Evolutionary conservation across 208 protist genomes (phyloP).

Genomic region (Leishmania gerbilli): DNA sequence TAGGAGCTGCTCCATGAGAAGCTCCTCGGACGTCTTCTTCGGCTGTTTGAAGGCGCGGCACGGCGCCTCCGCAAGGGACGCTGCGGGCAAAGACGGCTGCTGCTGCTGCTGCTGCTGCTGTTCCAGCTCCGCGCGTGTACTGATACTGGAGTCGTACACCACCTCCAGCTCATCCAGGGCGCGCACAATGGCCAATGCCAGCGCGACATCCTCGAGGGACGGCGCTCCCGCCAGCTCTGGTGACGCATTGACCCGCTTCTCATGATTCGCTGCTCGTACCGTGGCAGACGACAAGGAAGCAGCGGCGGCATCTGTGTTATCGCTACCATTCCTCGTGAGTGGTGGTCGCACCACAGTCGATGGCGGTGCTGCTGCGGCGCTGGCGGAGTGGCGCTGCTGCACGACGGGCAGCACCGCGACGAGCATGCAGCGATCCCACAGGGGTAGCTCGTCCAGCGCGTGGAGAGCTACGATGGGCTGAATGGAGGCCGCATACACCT

Average conservation of each 20-base stretch:
- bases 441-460: constrained; percentile 35
- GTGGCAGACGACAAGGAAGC: background rate
- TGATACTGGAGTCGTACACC: constrained; percentile 48
- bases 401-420: constrained; percentile 55
- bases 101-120: constrained; percentile 2
- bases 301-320: background rate
- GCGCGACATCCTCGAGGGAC: constrained; percentile 28
- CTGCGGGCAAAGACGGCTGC: background rate
- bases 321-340: background rate
- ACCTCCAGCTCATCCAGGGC: constrained; percentile 71
- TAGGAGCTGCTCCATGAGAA: constrained; percentile 64
- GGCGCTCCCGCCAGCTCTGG: background rate
- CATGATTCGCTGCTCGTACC: background rate
- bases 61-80: background rate
- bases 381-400: constrained; percentile 25
- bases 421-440: constrained; percentile 70
- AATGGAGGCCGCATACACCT: constrained; percentile 24
- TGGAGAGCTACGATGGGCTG: background rate
- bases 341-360: background rate
- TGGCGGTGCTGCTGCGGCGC: background rate
- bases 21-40: constrained; percentile 46
- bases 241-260: background rate
- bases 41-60: background rate
- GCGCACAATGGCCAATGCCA: constrained; percentile 47
- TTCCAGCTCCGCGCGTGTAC: constrained; percentile 11